These are phyloP conservation scores for Colletotrichum liriopes DNA, from an alignment of 2,329 filamentous ascomycete genomes.

Conservation along the genomic window DNA sequence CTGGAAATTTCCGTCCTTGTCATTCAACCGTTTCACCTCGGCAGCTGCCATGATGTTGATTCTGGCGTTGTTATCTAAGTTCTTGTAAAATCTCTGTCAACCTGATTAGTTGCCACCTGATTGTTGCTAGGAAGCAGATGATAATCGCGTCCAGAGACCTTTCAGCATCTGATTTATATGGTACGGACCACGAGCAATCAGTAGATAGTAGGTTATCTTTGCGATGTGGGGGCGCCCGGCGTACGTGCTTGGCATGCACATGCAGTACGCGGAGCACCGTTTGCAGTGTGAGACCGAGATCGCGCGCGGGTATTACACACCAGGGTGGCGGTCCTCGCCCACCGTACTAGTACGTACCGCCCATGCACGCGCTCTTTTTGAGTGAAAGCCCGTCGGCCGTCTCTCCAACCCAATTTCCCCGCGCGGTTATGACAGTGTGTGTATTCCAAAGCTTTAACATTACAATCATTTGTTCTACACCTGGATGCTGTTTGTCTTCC, in stretches of 20 bases:
- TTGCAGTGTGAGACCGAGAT: not conserved
- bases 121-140: too few relatives aligned
- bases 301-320: conserved; percentile 9
- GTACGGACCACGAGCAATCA: not conserved
- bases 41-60: not conserved
- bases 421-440: not conserved
- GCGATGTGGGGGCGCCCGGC: too few relatives aligned
- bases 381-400: not conserved
- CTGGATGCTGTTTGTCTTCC: not conserved
- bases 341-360: not conserved
- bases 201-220: not conserved
- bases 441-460: not conserved
- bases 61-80: too few relatives aligned
- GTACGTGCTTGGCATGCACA: not conserved
- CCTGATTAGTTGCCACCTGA: not conserved
- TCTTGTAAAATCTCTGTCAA: not conserved
- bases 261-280: not conserved
- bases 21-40: not conserved
- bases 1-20: conserved; percentile 1
- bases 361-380: not conserved
- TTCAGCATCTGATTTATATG: not conserved
- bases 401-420: not conserved
- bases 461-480: not conserved
- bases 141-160: not conserved
- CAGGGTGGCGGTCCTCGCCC: not conserved